phyloP scores from a whole-genome alignment of 2,329 filamentous ascomycete species.

The Fusarium nanum region DNA sequence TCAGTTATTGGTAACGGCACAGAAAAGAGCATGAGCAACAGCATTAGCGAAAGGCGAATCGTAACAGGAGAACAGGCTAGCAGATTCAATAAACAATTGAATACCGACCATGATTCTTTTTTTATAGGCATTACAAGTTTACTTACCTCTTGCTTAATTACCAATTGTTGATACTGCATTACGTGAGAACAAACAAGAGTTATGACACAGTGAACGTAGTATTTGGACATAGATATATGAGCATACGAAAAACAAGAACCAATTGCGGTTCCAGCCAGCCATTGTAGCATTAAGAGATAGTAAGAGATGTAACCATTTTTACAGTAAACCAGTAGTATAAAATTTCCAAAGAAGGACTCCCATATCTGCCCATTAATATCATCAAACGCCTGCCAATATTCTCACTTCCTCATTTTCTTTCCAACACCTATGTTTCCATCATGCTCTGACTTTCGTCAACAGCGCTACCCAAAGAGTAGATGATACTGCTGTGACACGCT shows the following conservation, averaged over 20 bases:
- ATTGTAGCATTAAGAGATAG: conserved; percentile 40
- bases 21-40: not conserved
- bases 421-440: conserved; percentile 21
- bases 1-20: not conserved
- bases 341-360: conserved; percentile 43
- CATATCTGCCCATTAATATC: conserved; percentile 36
- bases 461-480: conserved; percentile 17
- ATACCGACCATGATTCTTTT: not conserved
- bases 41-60: not conserved
- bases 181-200: too few species aligned
- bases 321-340: conserved; percentile 38
- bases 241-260: conserved; percentile 25
- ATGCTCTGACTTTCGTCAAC: conserved; percentile 18
- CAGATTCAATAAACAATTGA: not conserved
- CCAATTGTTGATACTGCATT: not conserved
- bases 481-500: conserved; percentile 15
- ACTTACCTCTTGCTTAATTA: not conserved
- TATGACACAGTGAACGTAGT: not conserved
- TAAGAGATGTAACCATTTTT: conserved; percentile 37
- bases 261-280: conserved; percentile 29
- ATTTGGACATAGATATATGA: conserved; percentile 22
- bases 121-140: not conserved
- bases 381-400: conserved; percentile 40
- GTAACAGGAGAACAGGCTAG: not conserved
- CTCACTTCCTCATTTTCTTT: conserved; percentile 41